Evolutionary conservation across 2,329 filamentous ascomycete genomes (phyloP), one percentile per base, ranked within the genome.

Genomic region (Aspergillus sp.): DNA sequence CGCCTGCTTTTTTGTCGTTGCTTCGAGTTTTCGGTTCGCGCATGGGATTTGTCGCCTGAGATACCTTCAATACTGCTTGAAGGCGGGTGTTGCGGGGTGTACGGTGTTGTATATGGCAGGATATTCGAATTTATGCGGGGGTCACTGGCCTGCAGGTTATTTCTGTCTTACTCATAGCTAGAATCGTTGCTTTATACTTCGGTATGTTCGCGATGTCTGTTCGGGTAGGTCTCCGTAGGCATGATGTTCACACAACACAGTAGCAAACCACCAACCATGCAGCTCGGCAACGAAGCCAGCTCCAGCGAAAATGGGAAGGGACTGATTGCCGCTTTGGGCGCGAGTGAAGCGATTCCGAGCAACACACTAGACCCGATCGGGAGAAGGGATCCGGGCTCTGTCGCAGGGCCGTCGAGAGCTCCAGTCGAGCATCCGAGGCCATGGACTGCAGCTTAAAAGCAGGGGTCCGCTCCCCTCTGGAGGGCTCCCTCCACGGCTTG

Each of bases 311-410:
- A 13, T 19, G 16, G 14, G 35, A 40, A 39, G 49, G 39, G 43
- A 45, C 39, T 16, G n/a, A 29, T 45, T 47, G 32, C 51, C 39
- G 4, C 16, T 44, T 49, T 26, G 8, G 36, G 38, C 22, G 11
- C 15, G 8, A 8, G 20, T 12, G 22, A 32, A 14, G 30, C 30
- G 30, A 32, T 15, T 11, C 20, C 7, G 12, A 14, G 24, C 12
- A 11, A 26, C 19, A 32, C 40, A 32, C 53, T 51, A 56, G 66
- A 73, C 41, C 63, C 69, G 45, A 72, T 77, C 13, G 69, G 71
- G 53, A 65, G 73, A 39, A 42, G 15, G 2, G 76, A 83, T 53
- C 82, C 77, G 53, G 67, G 71, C 41, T 36, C 36, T 43, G 42
- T 45, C 38, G 47, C 30, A 17, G n/a, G n/a, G 22, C 12, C 31